A percentile compares a stretch with the other conserved stretches of the same genome.
These are phyloP conservation scores for Tricholoma saponaceum DNA, from an alignment of 768 basidiomycete species.

Conservation along the genomic window DNA sequence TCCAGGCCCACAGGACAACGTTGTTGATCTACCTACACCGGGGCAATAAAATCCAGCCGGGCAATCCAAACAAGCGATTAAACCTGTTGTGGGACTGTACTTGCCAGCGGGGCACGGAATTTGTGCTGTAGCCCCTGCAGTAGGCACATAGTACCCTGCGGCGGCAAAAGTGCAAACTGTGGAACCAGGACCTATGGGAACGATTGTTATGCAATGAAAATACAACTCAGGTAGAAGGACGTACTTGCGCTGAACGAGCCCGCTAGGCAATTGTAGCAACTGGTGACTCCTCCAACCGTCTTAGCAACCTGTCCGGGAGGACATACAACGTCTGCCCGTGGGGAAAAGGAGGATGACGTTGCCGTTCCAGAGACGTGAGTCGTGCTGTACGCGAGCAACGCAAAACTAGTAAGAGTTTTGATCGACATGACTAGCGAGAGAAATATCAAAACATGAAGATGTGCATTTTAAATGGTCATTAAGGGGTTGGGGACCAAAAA, in stretches of 20 bases:
- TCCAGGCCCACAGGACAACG: slow-evolving; percentile 22
- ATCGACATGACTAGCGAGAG: not conserved
- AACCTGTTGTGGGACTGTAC: not conserved
- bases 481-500: not conserved
- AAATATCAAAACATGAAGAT: not conserved
- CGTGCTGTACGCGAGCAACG: not conserved
- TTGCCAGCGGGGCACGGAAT: not conserved
- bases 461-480: not conserved
- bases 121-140: not conserved
- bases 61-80: slow-evolving; percentile 9
- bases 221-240: not conserved
- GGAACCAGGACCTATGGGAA: slow-evolving; percentile 11
- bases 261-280: slow-evolving; percentile 15
- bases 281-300: slow-evolving; percentile 7
- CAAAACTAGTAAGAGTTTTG: not conserved
- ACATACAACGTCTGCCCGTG: slow-evolving; percentile 8
- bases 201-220: not conserved
- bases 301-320: slow-evolving; percentile 16
- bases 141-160: slow-evolving; percentile 15
- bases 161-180: slow-evolving; percentile 11
- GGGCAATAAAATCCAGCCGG: slow-evolving; percentile 21
- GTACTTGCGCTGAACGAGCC: slow-evolving; percentile 18
- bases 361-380: not conserved
- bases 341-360: not conserved
- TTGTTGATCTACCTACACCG: slow-evolving; percentile 11